Conservation (phyloP, 1,284 basidiomycete genomes). For the Rhizoctonia solani region DNA sequence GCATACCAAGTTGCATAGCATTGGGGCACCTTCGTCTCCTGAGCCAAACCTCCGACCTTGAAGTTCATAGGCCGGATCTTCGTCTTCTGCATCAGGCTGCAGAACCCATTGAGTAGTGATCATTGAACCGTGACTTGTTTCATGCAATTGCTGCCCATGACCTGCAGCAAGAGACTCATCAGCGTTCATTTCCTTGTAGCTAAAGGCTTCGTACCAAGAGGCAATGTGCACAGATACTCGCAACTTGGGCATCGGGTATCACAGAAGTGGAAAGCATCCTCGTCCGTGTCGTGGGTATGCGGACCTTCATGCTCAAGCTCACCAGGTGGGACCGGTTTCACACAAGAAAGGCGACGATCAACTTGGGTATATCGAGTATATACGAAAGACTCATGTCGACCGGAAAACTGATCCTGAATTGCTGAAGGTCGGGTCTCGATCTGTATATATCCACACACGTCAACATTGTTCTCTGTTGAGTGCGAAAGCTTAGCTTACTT, state of each 20-base stretch:
- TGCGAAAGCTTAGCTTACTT: background rate
- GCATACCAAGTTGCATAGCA: constrained; percentile 65
- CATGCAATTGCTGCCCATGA: constrained; percentile 62
- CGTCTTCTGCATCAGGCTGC: constrained; percentile 49
- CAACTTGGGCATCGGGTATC: constrained; percentile 59
- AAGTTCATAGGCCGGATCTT: constrained; percentile 51
- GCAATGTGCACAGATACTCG: constrained; percentile 62
- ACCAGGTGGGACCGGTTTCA: constrained; percentile 53
- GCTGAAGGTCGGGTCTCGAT: constrained; percentile 62
- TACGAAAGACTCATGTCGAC: constrained; percentile 53
- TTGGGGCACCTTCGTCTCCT: constrained; percentile 63
- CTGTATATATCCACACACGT: constrained; percentile 50
- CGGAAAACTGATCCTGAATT: constrained; percentile 60
- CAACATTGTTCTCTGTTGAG: background rate
- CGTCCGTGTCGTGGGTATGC: constrained; percentile 55
- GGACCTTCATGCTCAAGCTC: constrained; percentile 50
- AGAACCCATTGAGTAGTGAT: constrained; percentile 59
- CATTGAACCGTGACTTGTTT: constrained; percentile 68
- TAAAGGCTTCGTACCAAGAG: constrained; percentile 49
- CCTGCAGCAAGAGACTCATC: constrained; percentile 49
- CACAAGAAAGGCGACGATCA: constrained; percentile 55
- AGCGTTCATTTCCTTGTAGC: background rate
- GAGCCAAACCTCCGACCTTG: constrained; percentile 59
- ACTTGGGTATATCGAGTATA: constrained; percentile 49
- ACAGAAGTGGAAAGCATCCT: constrained; percentile 55